Evolutionary conservation across 2,329 filamentous ascomycete species (phyloP), one percentile per base, ranked within the genome.

Genomic region (Arthrobotrys megalospora): DNA sequence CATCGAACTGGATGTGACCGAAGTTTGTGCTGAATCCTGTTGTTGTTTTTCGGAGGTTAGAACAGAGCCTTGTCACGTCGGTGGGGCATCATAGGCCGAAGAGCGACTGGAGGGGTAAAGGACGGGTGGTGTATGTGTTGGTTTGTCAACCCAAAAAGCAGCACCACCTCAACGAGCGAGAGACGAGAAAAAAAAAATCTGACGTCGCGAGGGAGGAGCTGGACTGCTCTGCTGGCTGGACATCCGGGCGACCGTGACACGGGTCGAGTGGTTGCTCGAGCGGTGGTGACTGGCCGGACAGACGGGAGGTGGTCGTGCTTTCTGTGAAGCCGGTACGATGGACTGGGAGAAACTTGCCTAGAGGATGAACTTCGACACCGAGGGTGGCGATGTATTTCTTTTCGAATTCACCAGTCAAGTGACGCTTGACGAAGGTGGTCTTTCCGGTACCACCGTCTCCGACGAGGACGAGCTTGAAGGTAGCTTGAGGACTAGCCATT

Each of bases 301-400:
- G 38, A 68, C 14, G 55, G 24, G 19, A 19, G 47, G 24, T 24
- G 53, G 53, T 48, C 11, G 41, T 45, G 41, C 6, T 65, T 48
- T 24, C 21, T 36, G 19, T 47, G 60, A 48, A 28, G 69, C 3
- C 34, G 55, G 36, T 67, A 12, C 28, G 19, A 58, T 11, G 38
- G 24, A 41, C 32, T 58, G 21, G 24, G 60, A 24, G 45, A 41
- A 50, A 77, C 82, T 83, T 77, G 89, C 93, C 88, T 93, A 98
- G 94, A 85, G 95, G 98, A 84, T 99, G 96, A 82, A 99, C 96
- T 87, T 99, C 96, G 85, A 99, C 96, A 92, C 96, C 96, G 82
- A 99, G 93, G 79, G 96, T 99, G 84, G 96, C 96, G 86, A 99
- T 98, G 89, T 99, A 99, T 89, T 98, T 99, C 92, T 99, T 99